These are phyloP conservation scores for Myxozyma melibiosi DNA, from an alignment of 805 yeast genomes.

Conservation along the genomic window DNA sequence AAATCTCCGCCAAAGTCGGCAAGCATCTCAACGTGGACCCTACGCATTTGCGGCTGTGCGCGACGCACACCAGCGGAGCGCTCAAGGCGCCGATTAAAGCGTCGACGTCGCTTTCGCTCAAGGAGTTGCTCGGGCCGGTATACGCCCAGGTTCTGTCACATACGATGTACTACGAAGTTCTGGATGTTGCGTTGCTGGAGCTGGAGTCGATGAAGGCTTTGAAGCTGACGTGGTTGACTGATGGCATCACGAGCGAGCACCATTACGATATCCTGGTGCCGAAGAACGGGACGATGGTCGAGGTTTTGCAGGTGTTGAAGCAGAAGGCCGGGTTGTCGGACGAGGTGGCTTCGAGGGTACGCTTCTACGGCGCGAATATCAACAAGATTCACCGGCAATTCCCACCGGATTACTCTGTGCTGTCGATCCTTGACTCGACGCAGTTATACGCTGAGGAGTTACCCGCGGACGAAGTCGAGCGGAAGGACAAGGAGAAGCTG, in stretches of 20 bases:
- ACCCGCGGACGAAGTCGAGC: slow-evolving; percentile 38
- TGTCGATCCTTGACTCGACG: slow-evolving; percentile 44
- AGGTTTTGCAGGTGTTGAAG: slow-evolving; percentile 58
- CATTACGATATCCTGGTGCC: slow-evolving; percentile 71
- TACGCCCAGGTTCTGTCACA: slow-evolving; percentile 15
- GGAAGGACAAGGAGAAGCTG: slow-evolving; percentile 38
- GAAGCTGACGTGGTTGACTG: slow-evolving; percentile 70
- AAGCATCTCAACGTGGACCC: slow-evolving; percentile 56
- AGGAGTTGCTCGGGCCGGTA: slow-evolving; percentile 35
- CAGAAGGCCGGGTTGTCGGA: slow-evolving; percentile 55
- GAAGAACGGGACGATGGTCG: slow-evolving; percentile 56
- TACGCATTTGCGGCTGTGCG: slow-evolving; percentile 64
- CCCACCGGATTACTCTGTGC: slow-evolving; percentile 24
- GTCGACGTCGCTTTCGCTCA: slow-evolving; percentile 44
- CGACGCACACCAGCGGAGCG: slow-evolving; percentile 59
- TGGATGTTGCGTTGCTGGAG: slow-evolving; percentile 73
- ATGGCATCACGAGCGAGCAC: slow-evolving; percentile 70
- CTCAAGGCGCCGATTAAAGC: slow-evolving; percentile 44
- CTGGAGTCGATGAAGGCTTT: slow-evolving; percentile 74
- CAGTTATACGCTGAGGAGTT: slow-evolving; percentile 48
- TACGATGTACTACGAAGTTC: slow-evolving; percentile 68
- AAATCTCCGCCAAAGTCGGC: slow-evolving; percentile 65
- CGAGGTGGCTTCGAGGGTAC: slow-evolving; percentile 40
- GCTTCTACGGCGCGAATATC: slow-evolving; percentile 29
- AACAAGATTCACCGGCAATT: slow-evolving; percentile 28